Percentiles rank a stretch among this genome's conserved stretches.
These are phyloP conservation scores for Sporothrix phasma DNA, from an alignment of 2,329 filamentous ascomycete genomes.

Conservation along the genomic window DNA sequence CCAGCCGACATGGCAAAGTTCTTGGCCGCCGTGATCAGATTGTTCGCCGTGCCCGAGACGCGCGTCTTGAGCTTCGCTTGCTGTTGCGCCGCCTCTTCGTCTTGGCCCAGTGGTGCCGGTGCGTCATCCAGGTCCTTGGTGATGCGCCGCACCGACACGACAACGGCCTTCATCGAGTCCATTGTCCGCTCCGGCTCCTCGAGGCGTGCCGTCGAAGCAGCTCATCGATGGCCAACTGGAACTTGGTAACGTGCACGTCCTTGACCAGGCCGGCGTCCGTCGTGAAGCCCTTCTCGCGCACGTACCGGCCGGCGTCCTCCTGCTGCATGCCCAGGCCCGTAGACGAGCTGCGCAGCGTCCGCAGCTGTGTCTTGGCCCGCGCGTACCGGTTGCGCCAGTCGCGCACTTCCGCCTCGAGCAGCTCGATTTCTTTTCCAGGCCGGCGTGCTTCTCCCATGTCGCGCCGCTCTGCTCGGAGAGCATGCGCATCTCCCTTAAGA, in stretches of 20 bases:
- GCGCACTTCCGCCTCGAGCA: constrained; percentile 71
- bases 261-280: constrained; percentile 69
- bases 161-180: constrained; percentile 77
- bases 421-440: constrained; percentile 62
- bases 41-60: constrained; percentile 90
- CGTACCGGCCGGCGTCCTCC: constrained; percentile 57
- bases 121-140: constrained; percentile 66
- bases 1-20: constrained; percentile 78
- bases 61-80: constrained; percentile 65
- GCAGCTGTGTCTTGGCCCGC: constrained; percentile 75
- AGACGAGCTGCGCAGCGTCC: constrained; percentile 70
- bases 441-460: constrained; percentile 72
- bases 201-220: constrained; percentile 67
- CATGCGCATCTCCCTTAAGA: constrained; percentile 78
- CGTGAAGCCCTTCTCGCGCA: constrained; percentile 57
- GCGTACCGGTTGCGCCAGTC: constrained; percentile 89
- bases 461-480: constrained; percentile 72
- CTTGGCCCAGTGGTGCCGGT: constrained; percentile 29
- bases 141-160: constrained; percentile 73
- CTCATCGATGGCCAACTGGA: constrained; percentile 90
- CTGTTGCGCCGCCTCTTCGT: constrained; percentile 45
- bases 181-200: constrained; percentile 67
- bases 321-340: constrained; percentile 60
- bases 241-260: constrained; percentile 88
- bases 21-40: constrained; percentile 87